Evolutionary conservation across 2,329 filamentous ascomycete species (phyloP).

Genomic region (Dothistroma pini): DNA sequence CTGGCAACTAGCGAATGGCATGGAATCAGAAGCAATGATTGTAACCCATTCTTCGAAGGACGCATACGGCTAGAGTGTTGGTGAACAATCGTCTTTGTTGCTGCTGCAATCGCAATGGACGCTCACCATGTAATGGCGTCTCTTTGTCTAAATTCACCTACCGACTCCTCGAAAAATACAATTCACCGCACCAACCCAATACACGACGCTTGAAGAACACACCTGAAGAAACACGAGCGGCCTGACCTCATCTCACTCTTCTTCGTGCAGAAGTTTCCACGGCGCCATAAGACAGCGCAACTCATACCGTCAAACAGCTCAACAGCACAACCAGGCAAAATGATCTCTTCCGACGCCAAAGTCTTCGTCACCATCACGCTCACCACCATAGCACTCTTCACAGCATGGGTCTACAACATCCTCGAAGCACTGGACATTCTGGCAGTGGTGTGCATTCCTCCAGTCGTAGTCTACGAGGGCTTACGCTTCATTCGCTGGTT

Average conservation of each 20-base stretch:
- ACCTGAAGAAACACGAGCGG: neutral
- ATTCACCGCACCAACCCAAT: neutral
- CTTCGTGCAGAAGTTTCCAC: too few species aligned
- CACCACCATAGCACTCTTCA: neutral
- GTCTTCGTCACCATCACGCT: neutral
- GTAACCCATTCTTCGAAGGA: neutral
- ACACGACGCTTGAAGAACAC: neutral
- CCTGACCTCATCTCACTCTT: neutral
- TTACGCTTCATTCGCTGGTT: neutral
- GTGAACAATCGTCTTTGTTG: neutral
- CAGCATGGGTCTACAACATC: neutral
- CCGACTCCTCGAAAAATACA: neutral
- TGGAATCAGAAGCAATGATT: too few species aligned
- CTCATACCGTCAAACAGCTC: too few species aligned
- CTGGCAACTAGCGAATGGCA: too few species aligned
- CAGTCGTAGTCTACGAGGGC: neutral
- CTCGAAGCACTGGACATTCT: neutral
- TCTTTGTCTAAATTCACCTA: neutral
- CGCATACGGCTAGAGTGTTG: neutral
- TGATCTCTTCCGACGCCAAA: neutral
- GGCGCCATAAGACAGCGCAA: too few species aligned
- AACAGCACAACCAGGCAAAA: neutral
- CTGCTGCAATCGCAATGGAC: neutral
- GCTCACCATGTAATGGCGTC: too few species aligned
- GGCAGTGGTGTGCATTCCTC: neutral